Conservation (phyloP, 495 filamentous ascomycete species). For the Rostrohypoxylon terebratum region DNA sequence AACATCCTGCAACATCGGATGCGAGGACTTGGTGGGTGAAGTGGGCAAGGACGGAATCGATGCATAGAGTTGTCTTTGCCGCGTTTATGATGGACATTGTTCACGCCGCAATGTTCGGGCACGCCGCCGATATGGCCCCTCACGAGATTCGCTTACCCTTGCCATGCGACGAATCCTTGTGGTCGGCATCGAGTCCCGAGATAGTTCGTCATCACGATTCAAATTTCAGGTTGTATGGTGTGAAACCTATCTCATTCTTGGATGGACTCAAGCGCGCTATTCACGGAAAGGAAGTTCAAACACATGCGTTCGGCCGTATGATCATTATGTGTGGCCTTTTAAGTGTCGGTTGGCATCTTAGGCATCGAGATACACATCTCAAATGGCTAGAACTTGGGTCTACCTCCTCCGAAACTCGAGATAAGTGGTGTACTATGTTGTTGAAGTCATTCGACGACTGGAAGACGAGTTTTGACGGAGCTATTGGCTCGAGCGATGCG, state of each 20-base stretch:
- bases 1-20: constrained; percentile 57
- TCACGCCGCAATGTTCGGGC: constrained; percentile 97
- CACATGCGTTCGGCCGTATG: constrained; percentile 91
- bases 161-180: constrained; percentile 93
- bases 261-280: constrained; percentile 91
- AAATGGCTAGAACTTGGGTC: constrained; percentile 78
- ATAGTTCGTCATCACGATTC: constrained; percentile 87
- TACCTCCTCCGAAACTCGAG: constrained; percentile 80
- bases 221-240: constrained; percentile 83
- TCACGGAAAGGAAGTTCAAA: constrained; percentile 86
- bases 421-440: constrained; percentile 88
- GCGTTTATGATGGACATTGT: constrained; percentile 95
- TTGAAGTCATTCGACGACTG: constrained; percentile 92
- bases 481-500: constrained; percentile 58
- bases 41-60: constrained; percentile 95
- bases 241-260: constrained; percentile 86
- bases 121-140: constrained; percentile 94
- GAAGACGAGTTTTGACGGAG: constrained; percentile 90
- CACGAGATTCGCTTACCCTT: constrained; percentile 94
- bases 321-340: constrained; percentile 95
- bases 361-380: constrained; percentile 92
- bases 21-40: constrained; percentile 92
- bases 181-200: constrained; percentile 88
- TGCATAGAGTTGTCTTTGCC: constrained; percentile 89
- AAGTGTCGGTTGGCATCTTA: constrained; percentile 95